These are phyloP conservation scores for Saccharomyces hybrid DNA, from an alignment of 1,139 yeast genomes.

Conservation along the genomic window DNA sequence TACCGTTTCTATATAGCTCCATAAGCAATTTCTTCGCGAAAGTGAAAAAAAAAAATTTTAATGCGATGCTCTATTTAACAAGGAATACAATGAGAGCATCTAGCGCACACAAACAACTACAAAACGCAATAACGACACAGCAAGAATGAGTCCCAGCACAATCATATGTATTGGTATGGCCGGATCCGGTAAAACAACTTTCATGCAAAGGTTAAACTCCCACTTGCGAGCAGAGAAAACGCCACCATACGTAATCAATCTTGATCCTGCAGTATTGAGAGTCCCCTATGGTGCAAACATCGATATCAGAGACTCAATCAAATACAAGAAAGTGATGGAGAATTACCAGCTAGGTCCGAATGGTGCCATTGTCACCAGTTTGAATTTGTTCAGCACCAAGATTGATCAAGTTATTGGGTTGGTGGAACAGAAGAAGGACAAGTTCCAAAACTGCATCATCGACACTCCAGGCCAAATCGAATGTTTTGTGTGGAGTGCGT, in stretches of 20 bases:
- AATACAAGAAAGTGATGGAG: slow-evolving; percentile 94
- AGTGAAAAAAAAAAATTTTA: background rate
- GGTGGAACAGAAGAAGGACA: slow-evolving; percentile 71
- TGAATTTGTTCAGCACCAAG: slow-evolving; percentile 87
- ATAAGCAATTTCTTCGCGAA: background rate
- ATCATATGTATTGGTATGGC: slow-evolving; percentile 94
- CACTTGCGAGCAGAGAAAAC: slow-evolving; percentile 66
- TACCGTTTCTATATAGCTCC: background rate
- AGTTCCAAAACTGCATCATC: slow-evolving; percentile 64
- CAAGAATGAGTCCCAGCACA: slow-evolving; percentile 52
- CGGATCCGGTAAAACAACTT: slow-evolving; percentile 96
- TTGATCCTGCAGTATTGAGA: slow-evolving; percentile 93
- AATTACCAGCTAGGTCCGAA: slow-evolving; percentile 90
- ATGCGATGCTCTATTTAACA: background rate
- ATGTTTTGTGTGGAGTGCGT: slow-evolving; percentile 94
- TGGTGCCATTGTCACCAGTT: slow-evolving; percentile 94
- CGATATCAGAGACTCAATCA: slow-evolving; percentile 93
- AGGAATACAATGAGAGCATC: background rate
- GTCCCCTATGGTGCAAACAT: slow-evolving; percentile 92
- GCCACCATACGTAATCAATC: slow-evolving; percentile 80
- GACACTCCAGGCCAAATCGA: slow-evolving; percentile 99
- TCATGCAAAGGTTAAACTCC: slow-evolving; percentile 89
- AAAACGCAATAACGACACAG: background rate
- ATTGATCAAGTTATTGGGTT: slow-evolving; percentile 89
- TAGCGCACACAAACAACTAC: background rate